Evolutionary conservation across 2,329 filamentous ascomycete genomes (phyloP), one percentile per base, ranked within the genome.

Genomic region (Epichloe coenophiala): DNA sequence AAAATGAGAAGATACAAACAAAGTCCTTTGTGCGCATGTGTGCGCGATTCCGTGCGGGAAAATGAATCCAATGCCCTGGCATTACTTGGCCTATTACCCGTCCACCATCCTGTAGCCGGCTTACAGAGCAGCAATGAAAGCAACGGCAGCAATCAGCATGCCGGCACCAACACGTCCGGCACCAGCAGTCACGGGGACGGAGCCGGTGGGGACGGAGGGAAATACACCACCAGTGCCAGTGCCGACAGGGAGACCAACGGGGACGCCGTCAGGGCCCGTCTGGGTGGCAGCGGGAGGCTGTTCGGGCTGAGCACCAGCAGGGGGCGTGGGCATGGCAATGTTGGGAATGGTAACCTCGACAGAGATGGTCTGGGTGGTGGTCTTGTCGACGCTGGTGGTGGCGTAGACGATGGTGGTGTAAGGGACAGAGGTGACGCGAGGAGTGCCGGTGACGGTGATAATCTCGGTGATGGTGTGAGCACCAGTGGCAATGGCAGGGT

Each of bases 401-500:
- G 63, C 63, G 56, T 77, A 66, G 44, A 71, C 73, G 62, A 77
- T 66, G 36, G 75, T 72, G 57, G 77, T 80, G 59, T 72, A 70
- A 49, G 65, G 63, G 51, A 76, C 65, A 42, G 77, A 63, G 51
- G 64, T 60, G 60, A 78, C 67, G 52, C 73, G 75, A 51, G 77
- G 78, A 23, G 71, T 70, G 44, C 72, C 65, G 13, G 72, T 71
- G 53, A 73, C 71, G 35, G 77, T 76, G 61, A 80, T 73, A 67
- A 83, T 77, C 50, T 74, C 75, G 59, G 80, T 79, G 64, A 80
- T 71, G 39, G 75, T 73, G 23, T 85, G 80, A 58, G 88, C 81
- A 55, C 78, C 81, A 47, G 86, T 94, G 62, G 88, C 79, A 61
- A 97, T 86, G 56, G 76, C 86, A n/a, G 90, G 88, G 78, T 96